phyloP scores from a whole-genome alignment of 257 asterid genomes.

The Solanum arcanum region DNA sequence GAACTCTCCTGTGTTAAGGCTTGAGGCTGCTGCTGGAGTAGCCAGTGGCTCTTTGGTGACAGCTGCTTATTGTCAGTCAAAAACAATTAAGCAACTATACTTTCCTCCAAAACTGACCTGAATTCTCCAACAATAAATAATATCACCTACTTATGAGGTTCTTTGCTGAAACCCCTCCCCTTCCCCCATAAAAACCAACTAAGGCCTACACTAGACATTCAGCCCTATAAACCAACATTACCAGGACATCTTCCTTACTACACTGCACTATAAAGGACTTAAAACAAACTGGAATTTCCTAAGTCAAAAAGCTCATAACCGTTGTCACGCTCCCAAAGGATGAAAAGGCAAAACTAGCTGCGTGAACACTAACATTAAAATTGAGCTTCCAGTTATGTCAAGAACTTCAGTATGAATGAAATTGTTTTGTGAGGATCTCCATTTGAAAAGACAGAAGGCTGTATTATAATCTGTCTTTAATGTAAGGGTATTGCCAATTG shows the following conservation, averaged over 20 bases:
- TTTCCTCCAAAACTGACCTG: neutral
- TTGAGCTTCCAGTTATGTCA: neutral
- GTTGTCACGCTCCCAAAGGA: neutral
- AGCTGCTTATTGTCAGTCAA: neutral
- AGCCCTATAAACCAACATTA: neutral
- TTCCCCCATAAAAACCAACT: neutral
- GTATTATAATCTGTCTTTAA: neutral
- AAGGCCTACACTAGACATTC: neutral
- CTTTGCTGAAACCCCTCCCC: neutral
- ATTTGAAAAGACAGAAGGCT: neutral
- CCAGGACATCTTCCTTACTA: neutral
- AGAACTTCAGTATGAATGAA: neutral
- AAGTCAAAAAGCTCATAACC: neutral
- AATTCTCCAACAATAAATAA: neutral
- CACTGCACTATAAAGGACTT: neutral
- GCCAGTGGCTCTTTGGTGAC: neutral
- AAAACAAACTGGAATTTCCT: neutral
- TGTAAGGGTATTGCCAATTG: neutral
- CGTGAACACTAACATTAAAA: neutral
- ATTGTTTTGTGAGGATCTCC: neutral
- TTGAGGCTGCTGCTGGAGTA: neutral
- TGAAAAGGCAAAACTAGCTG: neutral
- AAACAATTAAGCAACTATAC: neutral
- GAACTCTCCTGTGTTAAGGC: neutral
- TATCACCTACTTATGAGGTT: neutral